Conservation (phyloP, 139 green algal genomes). For the Micromonas commoda region DNA sequence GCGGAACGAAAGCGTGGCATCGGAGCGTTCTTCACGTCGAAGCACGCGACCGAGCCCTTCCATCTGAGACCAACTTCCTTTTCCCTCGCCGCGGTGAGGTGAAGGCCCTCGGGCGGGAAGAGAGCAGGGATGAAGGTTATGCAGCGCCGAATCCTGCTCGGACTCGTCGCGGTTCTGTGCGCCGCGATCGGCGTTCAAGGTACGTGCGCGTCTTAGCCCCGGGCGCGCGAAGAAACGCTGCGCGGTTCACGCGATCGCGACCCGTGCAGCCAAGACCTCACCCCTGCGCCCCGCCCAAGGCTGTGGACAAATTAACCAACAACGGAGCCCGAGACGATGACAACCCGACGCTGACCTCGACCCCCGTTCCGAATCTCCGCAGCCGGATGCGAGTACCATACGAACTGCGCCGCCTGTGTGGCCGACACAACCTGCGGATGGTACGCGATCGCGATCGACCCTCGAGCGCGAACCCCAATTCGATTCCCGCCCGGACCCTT, state of each 20-base stretch:
- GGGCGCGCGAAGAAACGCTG: too few relatives aligned
- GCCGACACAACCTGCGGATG: constrained; percentile 28
- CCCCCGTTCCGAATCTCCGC: too few relatives aligned
- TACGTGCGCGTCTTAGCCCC: not conserved
- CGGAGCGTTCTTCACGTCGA: too few relatives aligned
- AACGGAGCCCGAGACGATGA: not conserved
- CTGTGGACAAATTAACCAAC: not conserved
- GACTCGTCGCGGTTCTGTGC: not conserved
- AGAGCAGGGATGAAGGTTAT: not conserved
- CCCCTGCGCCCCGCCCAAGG: too few relatives aligned
- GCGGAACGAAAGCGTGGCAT: too few relatives aligned
- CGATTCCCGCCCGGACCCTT: too few relatives aligned
- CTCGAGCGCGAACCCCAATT: too few relatives aligned
- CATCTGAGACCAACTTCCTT: too few relatives aligned
- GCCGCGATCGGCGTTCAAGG: not conserved
- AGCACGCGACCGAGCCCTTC: too few relatives aligned
- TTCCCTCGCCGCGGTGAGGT: too few relatives aligned
- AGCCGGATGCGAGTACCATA: constrained; percentile 25
- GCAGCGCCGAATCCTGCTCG: not conserved
- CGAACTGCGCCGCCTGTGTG: constrained; percentile 28
- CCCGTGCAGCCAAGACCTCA: not conserved
- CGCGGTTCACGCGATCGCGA: not conserved
- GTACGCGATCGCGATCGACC: not conserved
- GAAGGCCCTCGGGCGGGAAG: not conserved
- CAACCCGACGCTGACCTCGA: too few relatives aligned